Percentiles rank a stretch among this genome's conserved stretches.
Conservation (phyloP, 2,329 filamentous ascomycete genomes). For the Beauveria brongniartii region DNA sequence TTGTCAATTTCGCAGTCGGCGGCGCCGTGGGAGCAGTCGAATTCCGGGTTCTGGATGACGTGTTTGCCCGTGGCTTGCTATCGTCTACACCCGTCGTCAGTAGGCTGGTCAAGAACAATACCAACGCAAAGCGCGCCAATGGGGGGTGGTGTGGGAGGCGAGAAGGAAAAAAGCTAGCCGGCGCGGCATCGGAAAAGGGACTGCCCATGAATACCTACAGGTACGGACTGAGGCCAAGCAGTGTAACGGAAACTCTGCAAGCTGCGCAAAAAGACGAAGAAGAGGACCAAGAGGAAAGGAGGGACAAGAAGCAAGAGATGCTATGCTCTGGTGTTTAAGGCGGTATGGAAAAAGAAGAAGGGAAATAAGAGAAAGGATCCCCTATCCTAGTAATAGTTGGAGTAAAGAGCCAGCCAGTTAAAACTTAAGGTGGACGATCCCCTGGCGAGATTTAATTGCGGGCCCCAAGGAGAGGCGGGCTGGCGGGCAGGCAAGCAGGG, state of each 20-base stretch:
- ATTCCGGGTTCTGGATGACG: neutral
- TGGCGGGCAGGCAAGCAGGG: neutral
- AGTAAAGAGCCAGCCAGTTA: neutral
- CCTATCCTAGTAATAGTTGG: neutral
- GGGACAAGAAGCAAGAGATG: neutral
- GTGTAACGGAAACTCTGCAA: neutral
- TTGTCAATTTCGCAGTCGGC: neutral
- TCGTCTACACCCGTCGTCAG: neutral
- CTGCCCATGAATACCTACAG: neutral
- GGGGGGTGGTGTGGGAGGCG: neutral
- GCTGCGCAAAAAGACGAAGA: neutral
- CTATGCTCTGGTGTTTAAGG: neutral
- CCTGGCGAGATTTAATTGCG: constrained; percentile 10
- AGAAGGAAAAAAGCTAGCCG: neutral
- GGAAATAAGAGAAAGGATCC: neutral
- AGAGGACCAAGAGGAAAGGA: neutral
- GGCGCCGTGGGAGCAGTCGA: neutral
- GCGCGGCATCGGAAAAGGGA: neutral
- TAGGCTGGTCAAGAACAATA: neutral
- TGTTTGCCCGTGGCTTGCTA: neutral
- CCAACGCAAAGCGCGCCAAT: neutral
- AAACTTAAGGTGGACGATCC: constrained; percentile 9
- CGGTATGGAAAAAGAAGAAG: neutral
- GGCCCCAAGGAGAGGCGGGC: neutral
- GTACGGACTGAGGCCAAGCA: neutral